A percentile compares a stretch with the other conserved stretches of the same genome.
phyloP scores from a whole-genome alignment of 2,329 filamentous ascomycete species.

The Nemania sp. region DNA sequence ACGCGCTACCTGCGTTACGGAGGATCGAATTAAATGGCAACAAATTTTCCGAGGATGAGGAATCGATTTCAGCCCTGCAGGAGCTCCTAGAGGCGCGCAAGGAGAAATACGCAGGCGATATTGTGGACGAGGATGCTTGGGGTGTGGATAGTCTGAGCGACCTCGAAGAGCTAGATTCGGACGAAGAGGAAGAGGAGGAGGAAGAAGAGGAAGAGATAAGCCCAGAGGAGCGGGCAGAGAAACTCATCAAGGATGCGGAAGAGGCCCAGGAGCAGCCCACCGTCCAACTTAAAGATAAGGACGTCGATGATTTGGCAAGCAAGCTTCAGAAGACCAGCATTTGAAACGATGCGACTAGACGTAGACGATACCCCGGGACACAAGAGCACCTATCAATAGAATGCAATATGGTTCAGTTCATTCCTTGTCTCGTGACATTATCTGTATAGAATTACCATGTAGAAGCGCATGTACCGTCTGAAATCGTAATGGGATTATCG shows the following conservation, averaged over 20 bases:
- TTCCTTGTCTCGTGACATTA: too few species aligned
- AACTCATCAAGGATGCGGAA: constrained; percentile 69
- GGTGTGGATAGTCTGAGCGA: constrained; percentile 85
- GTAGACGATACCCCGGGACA: constrained; percentile 23
- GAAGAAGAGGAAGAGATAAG: constrained; percentile 68
- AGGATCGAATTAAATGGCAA: constrained; percentile 96
- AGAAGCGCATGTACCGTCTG: too few species aligned
- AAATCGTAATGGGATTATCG: constrained; percentile 13
- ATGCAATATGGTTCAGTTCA: constrained; percentile 5
- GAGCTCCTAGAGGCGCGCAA: constrained; percentile 76
- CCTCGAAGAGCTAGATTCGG: constrained; percentile 73
- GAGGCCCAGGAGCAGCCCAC: constrained; percentile 74
- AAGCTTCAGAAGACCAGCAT: constrained; percentile 72
- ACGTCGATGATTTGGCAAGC: constrained; percentile 79
- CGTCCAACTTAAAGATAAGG: constrained; percentile 70
- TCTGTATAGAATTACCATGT: too few species aligned
- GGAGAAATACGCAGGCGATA: constrained; percentile 68
- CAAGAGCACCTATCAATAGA: constrained; percentile 7
- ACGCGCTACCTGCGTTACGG: constrained; percentile 73
- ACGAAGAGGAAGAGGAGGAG: constrained; percentile 69
- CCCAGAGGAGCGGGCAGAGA: constrained; percentile 68
- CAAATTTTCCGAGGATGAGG: constrained; percentile 86
- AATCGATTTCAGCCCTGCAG: constrained; percentile 67
- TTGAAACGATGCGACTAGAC: constrained; percentile 38
- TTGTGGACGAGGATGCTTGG: constrained; percentile 78